phyloP scores from a whole-genome alignment of 768 basidiomycete species.

The Brasilioporus rufonigricans region DNA sequence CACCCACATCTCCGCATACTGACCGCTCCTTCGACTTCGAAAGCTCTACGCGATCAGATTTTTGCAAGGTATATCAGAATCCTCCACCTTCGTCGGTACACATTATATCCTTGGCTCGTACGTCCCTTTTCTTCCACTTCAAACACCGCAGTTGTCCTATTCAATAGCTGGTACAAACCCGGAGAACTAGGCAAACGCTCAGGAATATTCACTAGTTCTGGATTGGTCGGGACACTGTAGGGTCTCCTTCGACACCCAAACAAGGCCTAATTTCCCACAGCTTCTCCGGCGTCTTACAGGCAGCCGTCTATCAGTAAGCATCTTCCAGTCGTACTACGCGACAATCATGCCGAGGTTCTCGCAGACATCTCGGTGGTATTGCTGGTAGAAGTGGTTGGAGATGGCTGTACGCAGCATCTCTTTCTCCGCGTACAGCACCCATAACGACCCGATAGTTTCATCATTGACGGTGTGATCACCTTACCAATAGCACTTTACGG shows the following conservation, averaged over 20 bases:
- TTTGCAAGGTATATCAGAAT: slow-evolving; percentile 69
- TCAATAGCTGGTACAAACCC: slow-evolving; percentile 62
- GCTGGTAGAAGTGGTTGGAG: slow-evolving; percentile 63
- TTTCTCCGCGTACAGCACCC: background rate
- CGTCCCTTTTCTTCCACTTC: slow-evolving; percentile 21
- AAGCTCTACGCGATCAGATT: slow-evolving; percentile 71
- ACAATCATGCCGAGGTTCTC: background rate
- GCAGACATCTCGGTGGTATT: slow-evolving; percentile 48
- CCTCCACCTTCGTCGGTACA: slow-evolving; percentile 75
- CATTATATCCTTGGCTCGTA: slow-evolving; percentile 73
- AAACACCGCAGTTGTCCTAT: background rate
- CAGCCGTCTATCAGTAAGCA: slow-evolving; percentile 55
- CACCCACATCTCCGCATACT: background rate
- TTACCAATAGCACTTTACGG: slow-evolving; percentile 71
- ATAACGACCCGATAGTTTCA: slow-evolving; percentile 41
- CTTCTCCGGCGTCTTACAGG: slow-evolving; percentile 66
- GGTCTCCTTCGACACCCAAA: slow-evolving; percentile 3
- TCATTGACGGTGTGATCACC: slow-evolving; percentile 70
- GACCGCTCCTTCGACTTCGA: slow-evolving; percentile 3
- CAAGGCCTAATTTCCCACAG: slow-evolving; percentile 29
- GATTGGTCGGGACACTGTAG: slow-evolving; percentile 59
- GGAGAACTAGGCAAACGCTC: slow-evolving; percentile 70
- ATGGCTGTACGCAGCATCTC: slow-evolving; percentile 46
- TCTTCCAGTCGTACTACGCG: background rate
- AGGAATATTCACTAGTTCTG: slow-evolving; percentile 68